Conservation (phyloP, 129 eudicot species). For the Silybum marianum region DNA sequence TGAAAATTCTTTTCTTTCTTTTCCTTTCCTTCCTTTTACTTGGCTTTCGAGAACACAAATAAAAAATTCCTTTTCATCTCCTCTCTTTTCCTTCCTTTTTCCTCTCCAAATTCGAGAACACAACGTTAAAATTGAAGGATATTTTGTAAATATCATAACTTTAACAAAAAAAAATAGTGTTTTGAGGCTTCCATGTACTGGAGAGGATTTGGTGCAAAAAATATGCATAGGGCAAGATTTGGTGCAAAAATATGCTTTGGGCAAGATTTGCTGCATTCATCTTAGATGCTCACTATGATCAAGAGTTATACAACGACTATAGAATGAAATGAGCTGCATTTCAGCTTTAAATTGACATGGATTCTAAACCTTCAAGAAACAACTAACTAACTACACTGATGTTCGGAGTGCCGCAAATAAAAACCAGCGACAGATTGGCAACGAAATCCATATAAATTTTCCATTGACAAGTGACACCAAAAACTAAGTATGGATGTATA, state of each 20-base stretch:
- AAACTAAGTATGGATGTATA: not conserved
- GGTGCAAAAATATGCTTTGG: not conserved
- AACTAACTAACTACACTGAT: not conserved
- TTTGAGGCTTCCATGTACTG: not conserved
- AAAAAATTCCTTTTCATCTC: no score
- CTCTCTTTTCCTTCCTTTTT: no score
- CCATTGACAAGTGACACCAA: not conserved
- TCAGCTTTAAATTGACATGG: not conserved
- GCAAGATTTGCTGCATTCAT: not conserved
- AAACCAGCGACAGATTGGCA: not conserved
- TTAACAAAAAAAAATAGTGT: not conserved
- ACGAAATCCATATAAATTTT: not conserved
- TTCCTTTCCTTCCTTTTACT: no score
- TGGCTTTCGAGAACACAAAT: no score
- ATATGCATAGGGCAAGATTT: not conserved
- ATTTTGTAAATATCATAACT: not conserved
- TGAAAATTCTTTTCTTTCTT: no score
- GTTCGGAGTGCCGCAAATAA: not conserved
- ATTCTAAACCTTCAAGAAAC: constrained; percentile 3
- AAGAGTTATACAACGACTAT: not conserved
- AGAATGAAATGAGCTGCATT: not conserved
- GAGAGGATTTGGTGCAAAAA: not conserved
- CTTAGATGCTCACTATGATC: not conserved
- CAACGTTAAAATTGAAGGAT: not conserved
- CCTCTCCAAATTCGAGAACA: no score